Evolutionary conservation across 1,139 yeast genomes (phyloP).

Genomic region (Hansenula sp.): DNA sequence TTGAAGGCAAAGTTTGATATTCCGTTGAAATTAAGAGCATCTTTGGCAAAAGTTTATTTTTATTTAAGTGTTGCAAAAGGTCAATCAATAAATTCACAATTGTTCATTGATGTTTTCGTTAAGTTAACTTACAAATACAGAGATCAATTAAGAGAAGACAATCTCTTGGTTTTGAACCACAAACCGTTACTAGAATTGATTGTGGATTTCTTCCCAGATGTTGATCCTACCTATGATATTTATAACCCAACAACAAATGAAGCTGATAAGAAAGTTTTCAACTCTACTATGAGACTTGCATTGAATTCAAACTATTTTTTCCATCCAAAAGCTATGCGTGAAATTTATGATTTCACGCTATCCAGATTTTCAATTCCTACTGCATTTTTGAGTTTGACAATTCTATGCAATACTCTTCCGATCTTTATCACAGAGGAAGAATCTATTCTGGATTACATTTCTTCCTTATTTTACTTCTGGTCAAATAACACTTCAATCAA

Average conservation of each 20-base stretch:
- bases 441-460: constrained; percentile 41
- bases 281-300: constrained; percentile 33
- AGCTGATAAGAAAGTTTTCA: constrained; percentile 31
- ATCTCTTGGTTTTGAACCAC: constrained; percentile 45
- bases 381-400: constrained; percentile 53
- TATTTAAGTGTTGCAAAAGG: constrained; percentile 73
- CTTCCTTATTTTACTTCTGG: constrained; percentile 77
- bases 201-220: constrained; percentile 45
- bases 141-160: constrained; percentile 32
- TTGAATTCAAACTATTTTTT: constrained; percentile 36
- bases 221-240: constrained; percentile 36
- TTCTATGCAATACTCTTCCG: constrained; percentile 55
- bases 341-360: constrained; percentile 29
- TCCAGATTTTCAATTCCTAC: constrained; percentile 51
- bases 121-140: constrained; percentile 49
- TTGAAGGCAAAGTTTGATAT: constrained; percentile 76
- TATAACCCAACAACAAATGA: constrained; percentile 26
- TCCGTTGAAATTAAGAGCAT: constrained; percentile 62
- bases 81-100: constrained; percentile 58
- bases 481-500: constrained; percentile 51
- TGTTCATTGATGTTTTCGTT: constrained; percentile 65
- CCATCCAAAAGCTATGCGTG: constrained; percentile 27
- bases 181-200: constrained; percentile 39
- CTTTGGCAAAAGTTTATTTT: constrained; percentile 68
- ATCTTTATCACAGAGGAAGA: constrained; percentile 22